phyloP scores from a whole-genome alignment of 1,284 basidiomycete species.

The Malassezia globosa region DNA sequence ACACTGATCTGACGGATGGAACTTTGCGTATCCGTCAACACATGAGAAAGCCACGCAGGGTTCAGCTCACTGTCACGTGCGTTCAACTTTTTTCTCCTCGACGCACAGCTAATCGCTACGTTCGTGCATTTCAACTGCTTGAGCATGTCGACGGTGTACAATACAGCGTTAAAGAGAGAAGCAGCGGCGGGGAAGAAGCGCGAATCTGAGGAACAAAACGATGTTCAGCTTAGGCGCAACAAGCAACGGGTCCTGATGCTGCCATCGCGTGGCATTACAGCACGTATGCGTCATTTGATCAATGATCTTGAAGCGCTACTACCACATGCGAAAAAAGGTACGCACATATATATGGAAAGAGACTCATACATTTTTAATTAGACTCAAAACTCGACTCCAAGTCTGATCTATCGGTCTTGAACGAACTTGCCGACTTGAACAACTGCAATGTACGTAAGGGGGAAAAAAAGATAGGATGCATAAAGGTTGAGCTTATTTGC shows the following conservation, averaged over 20 bases:
- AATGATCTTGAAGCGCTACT: conserved; percentile 79
- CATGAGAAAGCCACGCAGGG: no score
- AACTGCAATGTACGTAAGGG: conserved; percentile 70
- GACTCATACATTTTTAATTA: conserved; percentile 53
- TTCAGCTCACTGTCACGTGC: conserved; percentile 10
- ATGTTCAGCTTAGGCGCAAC: conserved; percentile 35
- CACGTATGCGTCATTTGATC: conserved; percentile 95
- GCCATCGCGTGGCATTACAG: conserved; percentile 85
- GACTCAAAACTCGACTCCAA: conserved; percentile 71
- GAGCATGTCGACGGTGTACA: conserved; percentile 17
- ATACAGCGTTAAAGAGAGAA: conserved; percentile 10
- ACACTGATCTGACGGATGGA: no score
- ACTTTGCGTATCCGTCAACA: no score
- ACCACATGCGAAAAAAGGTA: conserved; percentile 90
- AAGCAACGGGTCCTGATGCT: conserved; percentile 69
- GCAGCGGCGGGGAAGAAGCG: conserved; percentile 8
- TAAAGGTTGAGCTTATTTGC: no score
- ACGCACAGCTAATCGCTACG: background rate
- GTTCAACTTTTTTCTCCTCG: background rate
- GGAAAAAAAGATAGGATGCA: background rate
- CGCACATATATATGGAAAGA: conserved; percentile 1
- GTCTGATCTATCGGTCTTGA: conserved; percentile 81
- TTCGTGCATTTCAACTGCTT: no score
- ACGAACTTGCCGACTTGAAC: conserved; percentile 91
- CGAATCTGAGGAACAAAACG: conserved; percentile 11